A percentile compares a stretch with the other conserved stretches of the same genome.
These are phyloP conservation scores for Phytopythium vexans DNA, from an alignment of 352 stramenopile genomes.

Conservation along the genomic window DNA sequence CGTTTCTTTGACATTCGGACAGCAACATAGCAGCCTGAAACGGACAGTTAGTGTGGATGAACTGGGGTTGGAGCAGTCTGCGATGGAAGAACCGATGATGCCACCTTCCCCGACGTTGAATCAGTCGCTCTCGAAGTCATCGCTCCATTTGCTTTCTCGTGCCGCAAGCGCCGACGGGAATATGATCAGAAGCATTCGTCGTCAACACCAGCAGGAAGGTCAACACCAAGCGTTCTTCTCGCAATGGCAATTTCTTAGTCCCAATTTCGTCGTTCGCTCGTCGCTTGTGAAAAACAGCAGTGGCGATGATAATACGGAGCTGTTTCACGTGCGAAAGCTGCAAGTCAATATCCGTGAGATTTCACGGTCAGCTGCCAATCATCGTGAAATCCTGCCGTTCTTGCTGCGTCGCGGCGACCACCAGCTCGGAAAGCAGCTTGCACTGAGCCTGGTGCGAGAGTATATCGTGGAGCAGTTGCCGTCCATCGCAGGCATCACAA, in stretches of 20 bases:
- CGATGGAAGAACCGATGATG: no score
- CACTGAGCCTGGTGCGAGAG: constrained; percentile 48
- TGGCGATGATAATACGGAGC: constrained; percentile 11
- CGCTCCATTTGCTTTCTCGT: no score
- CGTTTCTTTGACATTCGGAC: no score
- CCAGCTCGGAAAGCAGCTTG: constrained; percentile 39
- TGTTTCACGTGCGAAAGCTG: constrained; percentile 61
- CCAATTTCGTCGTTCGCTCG: constrained; percentile 56
- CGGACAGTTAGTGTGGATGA: no score
- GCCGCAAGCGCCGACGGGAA: neutral
- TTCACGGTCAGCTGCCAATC: constrained; percentile 47
- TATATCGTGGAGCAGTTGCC: constrained; percentile 50
- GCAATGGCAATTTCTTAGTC: constrained; percentile 60
- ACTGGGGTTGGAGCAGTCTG: no score
- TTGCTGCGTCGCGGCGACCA: constrained; percentile 53
- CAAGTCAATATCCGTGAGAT: constrained; percentile 66
- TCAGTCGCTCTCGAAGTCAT: no score
- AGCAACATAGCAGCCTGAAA: no score
- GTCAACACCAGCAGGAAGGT: constrained; percentile 22
- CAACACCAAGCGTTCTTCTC: constrained; percentile 21
- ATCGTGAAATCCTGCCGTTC: constrained; percentile 67
- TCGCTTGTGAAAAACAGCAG: constrained; percentile 18
- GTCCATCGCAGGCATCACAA: constrained; percentile 23
- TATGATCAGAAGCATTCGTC: neutral
- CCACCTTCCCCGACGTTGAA: no score